phyloP scores from a whole-genome alignment of 768 basidiomycete genomes.

The Mycena pura region DNA sequence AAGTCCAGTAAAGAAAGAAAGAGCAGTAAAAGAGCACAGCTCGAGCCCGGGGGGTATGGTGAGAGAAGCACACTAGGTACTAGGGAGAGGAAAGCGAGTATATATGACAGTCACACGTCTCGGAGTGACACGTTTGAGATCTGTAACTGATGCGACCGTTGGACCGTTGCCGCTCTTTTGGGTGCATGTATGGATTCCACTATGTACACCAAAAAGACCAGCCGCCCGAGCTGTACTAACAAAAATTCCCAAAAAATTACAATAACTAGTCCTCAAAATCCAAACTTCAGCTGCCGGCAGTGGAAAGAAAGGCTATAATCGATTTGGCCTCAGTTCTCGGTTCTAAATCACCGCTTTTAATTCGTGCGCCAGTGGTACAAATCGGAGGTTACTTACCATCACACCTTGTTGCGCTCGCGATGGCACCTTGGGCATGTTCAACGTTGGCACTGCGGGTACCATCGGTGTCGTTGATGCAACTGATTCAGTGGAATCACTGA shows the following conservation, averaged over 20 bases:
- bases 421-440: constrained; percentile 20
- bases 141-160: constrained; percentile 23
- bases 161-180: too few species aligned
- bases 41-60: constrained; percentile 39
- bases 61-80: constrained; percentile 34
- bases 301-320: too few species aligned
- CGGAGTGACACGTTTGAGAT: neutral
- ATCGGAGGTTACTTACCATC: constrained; percentile 17
- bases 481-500: constrained; percentile 17
- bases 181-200: too few species aligned
- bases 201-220: too few species aligned
- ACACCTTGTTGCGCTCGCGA: constrained; percentile 18
- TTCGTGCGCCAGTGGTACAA: constrained; percentile 11
- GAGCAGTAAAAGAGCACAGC: constrained; percentile 45
- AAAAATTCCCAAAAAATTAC: too few species aligned
- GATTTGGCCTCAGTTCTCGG: constrained; percentile 18
- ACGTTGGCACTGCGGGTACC: constrained; percentile 33
- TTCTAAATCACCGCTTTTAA: constrained; percentile 9
- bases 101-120: constrained; percentile 14
- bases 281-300: too few species aligned
- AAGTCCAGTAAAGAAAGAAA: constrained; percentile 35
- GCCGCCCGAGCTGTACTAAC: too few species aligned
- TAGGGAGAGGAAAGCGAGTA: constrained; percentile 27
- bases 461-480: constrained; percentile 34
- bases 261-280: too few species aligned